These are phyloP conservation scores for Yarrowia galli DNA, from an alignment of 1,139 yeast genomes.

Conservation along the genomic window DNA sequence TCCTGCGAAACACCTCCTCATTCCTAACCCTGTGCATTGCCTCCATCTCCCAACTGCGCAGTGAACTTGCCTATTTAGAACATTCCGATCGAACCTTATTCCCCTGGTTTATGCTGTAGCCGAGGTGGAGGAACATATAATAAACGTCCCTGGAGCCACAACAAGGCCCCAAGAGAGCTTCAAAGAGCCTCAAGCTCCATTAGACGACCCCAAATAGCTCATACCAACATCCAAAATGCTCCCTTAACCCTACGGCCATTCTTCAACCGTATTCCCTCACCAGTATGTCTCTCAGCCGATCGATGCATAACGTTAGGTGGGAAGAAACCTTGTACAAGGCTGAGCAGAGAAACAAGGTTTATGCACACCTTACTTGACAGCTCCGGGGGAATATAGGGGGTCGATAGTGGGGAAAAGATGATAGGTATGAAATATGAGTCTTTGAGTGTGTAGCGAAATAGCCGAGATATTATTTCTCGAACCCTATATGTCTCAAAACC, in stretches of 20 bases:
- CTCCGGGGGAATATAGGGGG: constrained; percentile 1
- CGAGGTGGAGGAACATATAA: constrained; percentile 2
- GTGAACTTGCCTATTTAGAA: constrained; percentile 17
- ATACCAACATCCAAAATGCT: not conserved
- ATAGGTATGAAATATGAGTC: not conserved
- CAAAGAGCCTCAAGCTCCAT: not conserved
- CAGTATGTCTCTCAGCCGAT: constrained; percentile 6
- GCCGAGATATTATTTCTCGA: not conserved
- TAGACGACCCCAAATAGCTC: not conserved
- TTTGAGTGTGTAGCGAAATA: not conserved
- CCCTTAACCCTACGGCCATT: not conserved
- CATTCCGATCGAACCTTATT: constrained; percentile 23
- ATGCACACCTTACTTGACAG: not conserved
- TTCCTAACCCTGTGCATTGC: not conserved
- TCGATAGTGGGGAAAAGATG: not conserved
- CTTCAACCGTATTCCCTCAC: constrained; percentile 23
- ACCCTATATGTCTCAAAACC: not conserved
- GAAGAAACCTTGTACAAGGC: not conserved
- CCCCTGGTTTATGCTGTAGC: not conserved
- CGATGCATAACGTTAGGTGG: constrained; percentile 15
- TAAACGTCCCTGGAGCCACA: not conserved
- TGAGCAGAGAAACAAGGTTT: not conserved
- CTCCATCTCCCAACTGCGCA: constrained; percentile 33
- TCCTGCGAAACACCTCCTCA: not conserved
- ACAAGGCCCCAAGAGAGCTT: not conserved